Percentiles rank a stretch among this genome's conserved stretches.
Conservation (phyloP, 2,329 filamentous ascomycete species). For the Fusarium duplospermum region DNA sequence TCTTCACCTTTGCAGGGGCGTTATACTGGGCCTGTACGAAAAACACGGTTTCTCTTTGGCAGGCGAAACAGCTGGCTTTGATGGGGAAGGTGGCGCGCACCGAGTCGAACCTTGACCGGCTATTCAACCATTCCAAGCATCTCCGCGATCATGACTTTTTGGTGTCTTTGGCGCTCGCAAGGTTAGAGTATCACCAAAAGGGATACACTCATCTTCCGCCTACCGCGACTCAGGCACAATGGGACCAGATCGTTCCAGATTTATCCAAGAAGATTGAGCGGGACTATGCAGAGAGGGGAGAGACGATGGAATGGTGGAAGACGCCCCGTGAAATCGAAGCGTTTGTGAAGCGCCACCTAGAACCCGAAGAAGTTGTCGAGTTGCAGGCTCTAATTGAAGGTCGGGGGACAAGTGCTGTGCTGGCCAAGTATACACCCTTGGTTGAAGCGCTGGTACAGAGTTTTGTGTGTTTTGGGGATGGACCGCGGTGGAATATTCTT, state of each 20-base stretch:
- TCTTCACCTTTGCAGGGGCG: slow-evolving; percentile 38
- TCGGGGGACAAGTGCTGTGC: slow-evolving; percentile 13
- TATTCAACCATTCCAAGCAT: slow-evolving; percentile 40
- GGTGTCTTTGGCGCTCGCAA: slow-evolving; percentile 30
- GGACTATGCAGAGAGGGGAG: slow-evolving; percentile 28
- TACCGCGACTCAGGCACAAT: background rate
- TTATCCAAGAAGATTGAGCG: slow-evolving; percentile 20
- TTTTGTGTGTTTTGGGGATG: slow-evolving; percentile 43
- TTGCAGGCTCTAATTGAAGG: slow-evolving; percentile 38
- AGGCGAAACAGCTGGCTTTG: slow-evolving; percentile 26
- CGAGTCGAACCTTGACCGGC: slow-evolving; percentile 23
- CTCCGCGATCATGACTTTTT: slow-evolving; percentile 36
- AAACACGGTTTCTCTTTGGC: slow-evolving; percentile 39
- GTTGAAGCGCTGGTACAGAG: slow-evolving; percentile 33
- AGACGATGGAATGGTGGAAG: slow-evolving; percentile 40
- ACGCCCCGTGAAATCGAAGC: slow-evolving; percentile 33
- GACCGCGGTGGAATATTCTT: slow-evolving; percentile 40
- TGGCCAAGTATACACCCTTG: slow-evolving; percentile 27
- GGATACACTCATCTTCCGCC: slow-evolving; percentile 31
- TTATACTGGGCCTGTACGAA: slow-evolving; percentile 42
- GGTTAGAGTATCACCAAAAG: slow-evolving; percentile 37
- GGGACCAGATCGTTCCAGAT: background rate
- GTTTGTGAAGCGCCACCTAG: slow-evolving; percentile 32
- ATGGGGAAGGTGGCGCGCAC: background rate
- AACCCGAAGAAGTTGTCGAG: slow-evolving; percentile 25